phyloP scores from a whole-genome alignment of 257 asterid species.

The Haberlea rhodopensis region DNA sequence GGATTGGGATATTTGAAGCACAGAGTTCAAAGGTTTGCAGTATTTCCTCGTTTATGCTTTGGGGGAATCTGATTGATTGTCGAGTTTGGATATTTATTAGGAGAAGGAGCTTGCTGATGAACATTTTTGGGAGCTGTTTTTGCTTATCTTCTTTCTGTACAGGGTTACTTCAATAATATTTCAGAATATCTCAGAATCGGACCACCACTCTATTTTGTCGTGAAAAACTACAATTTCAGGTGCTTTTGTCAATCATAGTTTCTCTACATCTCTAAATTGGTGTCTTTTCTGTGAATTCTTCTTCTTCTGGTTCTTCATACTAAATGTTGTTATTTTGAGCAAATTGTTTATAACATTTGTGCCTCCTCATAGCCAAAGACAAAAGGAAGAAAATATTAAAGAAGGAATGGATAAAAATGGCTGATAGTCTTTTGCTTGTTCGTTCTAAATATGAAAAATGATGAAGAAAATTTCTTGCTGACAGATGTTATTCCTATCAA shows the following conservation, averaged over 20 bases:
- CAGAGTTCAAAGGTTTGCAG: no score
- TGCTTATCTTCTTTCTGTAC: conserved; percentile 30
- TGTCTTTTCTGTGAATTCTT: not conserved
- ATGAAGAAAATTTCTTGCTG: not conserved
- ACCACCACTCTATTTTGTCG: conserved; percentile 93
- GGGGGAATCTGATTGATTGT: no score
- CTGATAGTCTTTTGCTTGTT: not conserved
- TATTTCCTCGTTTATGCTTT: no score
- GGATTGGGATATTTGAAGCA: no score
- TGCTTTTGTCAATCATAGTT: conserved; percentile 22
- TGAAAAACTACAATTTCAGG: conserved; percentile 91
- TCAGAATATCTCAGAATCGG: conserved; percentile 87
- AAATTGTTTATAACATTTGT: not conserved
- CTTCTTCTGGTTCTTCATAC: not conserved
- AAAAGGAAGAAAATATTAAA: not conserved
- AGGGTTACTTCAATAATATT: conserved; percentile 84
- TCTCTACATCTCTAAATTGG: not conserved
- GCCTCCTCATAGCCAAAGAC: not conserved
- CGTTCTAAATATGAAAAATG: no score
- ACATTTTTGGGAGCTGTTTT: no score
- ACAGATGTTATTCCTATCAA: not conserved
- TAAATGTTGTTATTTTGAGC: not conserved
- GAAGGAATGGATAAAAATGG: not conserved
- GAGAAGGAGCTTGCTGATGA: no score
- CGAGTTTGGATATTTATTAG: no score